phyloP scores from a whole-genome alignment of 2,329 filamentous ascomycete species.

The Arthroderma sp. region DNA sequence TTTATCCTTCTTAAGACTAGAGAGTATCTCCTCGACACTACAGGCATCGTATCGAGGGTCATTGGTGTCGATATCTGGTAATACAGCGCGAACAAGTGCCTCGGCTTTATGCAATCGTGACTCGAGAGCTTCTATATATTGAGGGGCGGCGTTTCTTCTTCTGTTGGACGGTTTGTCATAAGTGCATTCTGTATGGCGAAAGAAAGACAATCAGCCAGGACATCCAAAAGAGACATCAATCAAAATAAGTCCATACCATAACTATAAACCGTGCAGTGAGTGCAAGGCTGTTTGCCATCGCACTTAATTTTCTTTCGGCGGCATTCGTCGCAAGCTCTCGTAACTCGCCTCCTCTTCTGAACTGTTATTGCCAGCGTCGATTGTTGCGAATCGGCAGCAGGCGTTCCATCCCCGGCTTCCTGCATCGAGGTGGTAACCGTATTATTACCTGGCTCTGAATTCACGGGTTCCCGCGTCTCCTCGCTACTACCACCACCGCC shows the following conservation, averaged over 20 bases:
- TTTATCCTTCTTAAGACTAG: constrained; percentile 24
- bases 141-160: constrained; percentile 75
- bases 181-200: constrained; percentile 56
- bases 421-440: constrained; percentile 1
- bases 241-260: constrained; percentile 54
- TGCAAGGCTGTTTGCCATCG: constrained; percentile 76
- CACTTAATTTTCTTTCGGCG: constrained; percentile 80
- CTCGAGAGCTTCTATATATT: constrained; percentile 85
- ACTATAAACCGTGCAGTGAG: constrained; percentile 94
- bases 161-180: constrained; percentile 92
- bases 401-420: constrained; percentile 5
- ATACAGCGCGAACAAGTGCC: constrained; percentile 60
- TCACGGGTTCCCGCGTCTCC: neutral
- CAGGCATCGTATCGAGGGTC: constrained; percentile 71
- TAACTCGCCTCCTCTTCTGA: constrained; percentile 66
- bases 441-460: neutral
- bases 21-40: constrained; percentile 48
- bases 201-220: neutral
- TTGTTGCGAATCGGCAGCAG: constrained; percentile 16
- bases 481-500: neutral
- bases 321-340: constrained; percentile 70
- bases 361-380: constrained; percentile 37
- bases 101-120: constrained; percentile 71
- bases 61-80: constrained; percentile 72
- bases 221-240: neutral